Evolutionary conservation across 1,284 basidiomycete species (phyloP), one percentile per base, ranked within the genome.

Genomic region (Moesziomyces antarcticus): DNA sequence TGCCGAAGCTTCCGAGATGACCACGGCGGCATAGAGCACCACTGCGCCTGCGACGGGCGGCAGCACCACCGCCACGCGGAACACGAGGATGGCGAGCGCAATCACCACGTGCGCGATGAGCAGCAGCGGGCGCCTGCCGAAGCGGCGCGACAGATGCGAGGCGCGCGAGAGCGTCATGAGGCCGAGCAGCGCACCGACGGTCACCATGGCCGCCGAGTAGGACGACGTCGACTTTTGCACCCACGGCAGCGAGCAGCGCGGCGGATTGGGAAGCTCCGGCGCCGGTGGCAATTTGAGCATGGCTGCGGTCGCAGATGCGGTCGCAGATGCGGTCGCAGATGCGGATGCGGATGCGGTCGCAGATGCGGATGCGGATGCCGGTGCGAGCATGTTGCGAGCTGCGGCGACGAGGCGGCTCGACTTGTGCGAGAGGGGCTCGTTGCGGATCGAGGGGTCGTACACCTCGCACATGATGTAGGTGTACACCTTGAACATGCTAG

Each of bases 401-500:
- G 70, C 60, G 8, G 37, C 51, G 1, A 58, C 16, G 7, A 56
- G 46, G 8, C 50, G 53, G 11, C 56, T 56, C 3, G 49, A 53
- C 6, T 50, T 52, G 42, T 63, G 67, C n/a, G 56, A 54, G 33
- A 54, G 41, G 25, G 58, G 58, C 40, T 62, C 68, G 51, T 70
- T 52, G 13, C 68, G 67, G 21, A 70, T 61, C 24, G 67, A 52
- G 6, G 65, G 62, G 20, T 70, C 75, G 67, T 79, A 77, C 13
- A 80, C 68, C 49, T 72, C 63, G 58, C 79, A 81, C 63, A 80
- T 77, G 56, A 81, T 62, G 56, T 61, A 76, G 18, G 73, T 74
- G 63, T 81, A 81, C 6, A 77, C 74, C 49, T 77, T 78, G 69
- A 80, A 81, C 68, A 80, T 75, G 51, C 69, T 77, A 1, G 79